Base-by-base conservation (phyloP, 306 rosid genomes). In the Lablab purpureus region DNA sequence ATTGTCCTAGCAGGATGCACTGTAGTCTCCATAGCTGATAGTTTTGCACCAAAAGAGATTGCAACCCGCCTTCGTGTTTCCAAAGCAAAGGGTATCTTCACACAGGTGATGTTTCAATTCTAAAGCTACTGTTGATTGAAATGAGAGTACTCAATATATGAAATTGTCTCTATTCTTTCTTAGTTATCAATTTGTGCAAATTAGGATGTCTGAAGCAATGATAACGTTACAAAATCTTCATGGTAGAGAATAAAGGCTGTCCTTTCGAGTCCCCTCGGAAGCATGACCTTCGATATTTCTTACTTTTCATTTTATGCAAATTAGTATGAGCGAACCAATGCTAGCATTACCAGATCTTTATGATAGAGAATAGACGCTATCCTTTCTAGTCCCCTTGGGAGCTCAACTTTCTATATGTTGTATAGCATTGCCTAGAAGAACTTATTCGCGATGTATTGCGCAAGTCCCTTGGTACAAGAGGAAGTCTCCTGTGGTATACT, bases 1-100 rank as follows among this genome's bases (percentile, higher is more conserved):
- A 90, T 91, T 81, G 64, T 95, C 71, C 79, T 93, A 47, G 91
- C 96, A 1, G 98, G 99, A 84, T 82, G 88, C 28, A 77, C 73
- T 73, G 99, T 95, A 67, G 99, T 95, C 30, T 90, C 99, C 15
- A 93, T 95, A 87, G 97, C 97, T 28, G 97, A 95, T 76, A 93
- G 99, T 88, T 95, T 95, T 84, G 92, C 96, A 41, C 90, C 87
- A 3, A 89, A 84, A 60, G 96, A 95, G 85, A 91, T 91, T 81
- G 96, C 94, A 47, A 84, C 87, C 50, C 97, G 98, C 12, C 50
- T 95, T 75, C 94, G 87, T 28, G 89, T 87, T 47, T 88, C 98
- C 7, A 87, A 92, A 36, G 97, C 98, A 75, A 91, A 91, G 88
- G 94, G 90, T 34, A 79, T 95, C 85, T 95, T 95, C 79, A 93